A percentile compares a stretch with the other conserved stretches of the same genome.
Conservation (phyloP, 768 basidiomycete genomes). For the Lactarius akahatsu region DNA sequence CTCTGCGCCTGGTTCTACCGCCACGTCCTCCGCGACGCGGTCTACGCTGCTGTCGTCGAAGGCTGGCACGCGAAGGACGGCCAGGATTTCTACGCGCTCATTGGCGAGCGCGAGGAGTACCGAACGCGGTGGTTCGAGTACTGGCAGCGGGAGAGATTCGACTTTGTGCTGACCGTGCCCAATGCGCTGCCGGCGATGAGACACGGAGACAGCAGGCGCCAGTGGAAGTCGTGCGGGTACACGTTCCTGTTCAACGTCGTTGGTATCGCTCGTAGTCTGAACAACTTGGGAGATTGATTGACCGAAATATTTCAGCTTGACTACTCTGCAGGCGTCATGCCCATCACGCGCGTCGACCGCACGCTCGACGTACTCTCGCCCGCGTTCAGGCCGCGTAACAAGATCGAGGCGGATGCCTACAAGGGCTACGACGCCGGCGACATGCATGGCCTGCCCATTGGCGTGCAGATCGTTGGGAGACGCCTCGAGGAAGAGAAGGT, state of each 20-base stretch:
- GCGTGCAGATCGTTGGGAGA: conserved; percentile 62
- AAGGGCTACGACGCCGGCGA: conserved; percentile 55
- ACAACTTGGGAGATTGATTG: conserved; percentile 9
- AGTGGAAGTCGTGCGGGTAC: conserved; percentile 54
- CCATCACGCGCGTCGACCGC: conserved; percentile 53
- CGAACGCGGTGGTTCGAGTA: conserved; percentile 42
- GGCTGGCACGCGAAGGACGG: conserved; percentile 50
- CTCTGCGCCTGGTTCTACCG: conserved; percentile 53
- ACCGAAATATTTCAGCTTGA: conserved; percentile 41
- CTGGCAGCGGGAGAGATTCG: conserved; percentile 49
- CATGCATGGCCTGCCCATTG: conserved; percentile 68
- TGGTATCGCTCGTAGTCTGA: conserved; percentile 26
- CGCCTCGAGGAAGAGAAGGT: conserved; percentile 74
- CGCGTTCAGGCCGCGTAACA: conserved; percentile 42
- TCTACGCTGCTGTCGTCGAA: conserved; percentile 55
- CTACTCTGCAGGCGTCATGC: conserved; percentile 58
- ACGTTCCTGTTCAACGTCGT: conserved; percentile 70
- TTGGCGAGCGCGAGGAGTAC: conserved; percentile 47
- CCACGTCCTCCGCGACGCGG: conserved; percentile 50
- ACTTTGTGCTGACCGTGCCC: conserved; percentile 63
- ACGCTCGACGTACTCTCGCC: conserved; percentile 41
- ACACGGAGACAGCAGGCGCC: conserved; percentile 53
- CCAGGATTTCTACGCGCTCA: conserved; percentile 49
- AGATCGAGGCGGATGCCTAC: conserved; percentile 48
- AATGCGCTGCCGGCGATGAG: conserved; percentile 61